Conservation (phyloP, 2,329 filamentous ascomycete genomes). For the Knufia fluminis region DNA sequence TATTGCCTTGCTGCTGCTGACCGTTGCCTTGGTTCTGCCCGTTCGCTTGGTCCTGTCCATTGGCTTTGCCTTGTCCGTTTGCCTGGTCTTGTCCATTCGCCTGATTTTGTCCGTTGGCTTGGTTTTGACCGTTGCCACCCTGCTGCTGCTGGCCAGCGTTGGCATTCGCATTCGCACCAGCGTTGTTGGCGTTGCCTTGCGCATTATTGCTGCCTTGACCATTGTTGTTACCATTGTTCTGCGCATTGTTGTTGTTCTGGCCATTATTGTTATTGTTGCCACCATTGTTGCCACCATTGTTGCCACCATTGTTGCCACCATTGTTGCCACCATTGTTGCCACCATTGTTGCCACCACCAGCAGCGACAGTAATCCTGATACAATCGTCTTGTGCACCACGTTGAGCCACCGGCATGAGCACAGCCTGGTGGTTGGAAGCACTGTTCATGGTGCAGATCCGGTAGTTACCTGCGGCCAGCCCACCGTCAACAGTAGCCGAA, state of each 20-base stretch:
- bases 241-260: conserved; percentile 27
- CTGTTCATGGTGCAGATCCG: conserved; percentile 56
- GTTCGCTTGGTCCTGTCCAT: too few relatives aligned
- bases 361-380: conserved; percentile 49
- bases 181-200: conserved; percentile 3
- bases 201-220: conserved; percentile 5
- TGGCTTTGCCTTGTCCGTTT: too few relatives aligned
- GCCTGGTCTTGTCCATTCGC: too few relatives aligned
- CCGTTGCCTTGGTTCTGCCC: too few relatives aligned
- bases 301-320: conserved; percentile 36
- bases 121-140: too few relatives aligned
- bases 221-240: conserved; percentile 3
- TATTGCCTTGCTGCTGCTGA: too few relatives aligned
- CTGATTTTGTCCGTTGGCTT: too few relatives aligned
- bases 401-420: conserved; percentile 52
- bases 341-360: conserved; percentile 38
- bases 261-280: conserved; percentile 40
- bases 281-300: conserved; percentile 35
- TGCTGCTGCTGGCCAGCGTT: too few relatives aligned
- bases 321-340: conserved; percentile 37
- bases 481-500: conserved; percentile 45
- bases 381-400: conserved; percentile 60
- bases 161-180: too few relatives aligned
- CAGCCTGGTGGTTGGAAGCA: conserved; percentile 55
- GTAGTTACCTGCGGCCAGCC: conserved; percentile 55